phyloP scores from a whole-genome alignment of 495 filamentous ascomycete species.

The Mytilinidion resinicola region DNA sequence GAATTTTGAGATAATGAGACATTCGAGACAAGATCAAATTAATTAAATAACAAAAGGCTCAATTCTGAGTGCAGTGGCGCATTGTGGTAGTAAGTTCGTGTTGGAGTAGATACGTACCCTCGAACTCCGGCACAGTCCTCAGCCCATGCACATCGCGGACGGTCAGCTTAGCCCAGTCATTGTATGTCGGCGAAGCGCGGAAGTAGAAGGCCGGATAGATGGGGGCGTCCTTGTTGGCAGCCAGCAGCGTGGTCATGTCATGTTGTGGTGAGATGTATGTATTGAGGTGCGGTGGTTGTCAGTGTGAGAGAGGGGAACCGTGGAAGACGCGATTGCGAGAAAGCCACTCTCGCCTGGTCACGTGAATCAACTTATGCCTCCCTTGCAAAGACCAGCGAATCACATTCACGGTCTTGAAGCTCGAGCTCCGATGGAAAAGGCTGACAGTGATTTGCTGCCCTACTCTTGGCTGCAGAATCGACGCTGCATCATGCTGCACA shows the following conservation, averaged over 20 bases:
- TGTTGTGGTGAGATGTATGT: conserved; percentile 11
- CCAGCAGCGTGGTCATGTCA: conserved; percentile 46
- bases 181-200: conserved; percentile 72
- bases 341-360: not conserved
- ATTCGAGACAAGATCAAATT: too few species aligned
- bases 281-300: not conserved
- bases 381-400: not conserved
- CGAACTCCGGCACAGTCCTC: conserved; percentile 52
- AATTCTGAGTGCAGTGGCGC: not conserved
- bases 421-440: too few species aligned
- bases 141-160: conserved; percentile 61
- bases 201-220: conserved; percentile 85
- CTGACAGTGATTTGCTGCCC: too few species aligned
- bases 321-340: not conserved
- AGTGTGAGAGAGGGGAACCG: not conserved
- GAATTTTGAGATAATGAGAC: too few species aligned
- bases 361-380: not conserved
- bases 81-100: not conserved
- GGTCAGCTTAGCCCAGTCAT: conserved; percentile 74
- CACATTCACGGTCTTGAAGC: not conserved
- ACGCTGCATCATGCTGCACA: not conserved
- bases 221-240: conserved; percentile 30
- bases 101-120: conserved; percentile 46
- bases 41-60: too few species aligned
- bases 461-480: too few species aligned